Base-by-base conservation (phyloP, 2,329 filamentous ascomycete genomes). In the Zymoseptoria tritici region DNA sequence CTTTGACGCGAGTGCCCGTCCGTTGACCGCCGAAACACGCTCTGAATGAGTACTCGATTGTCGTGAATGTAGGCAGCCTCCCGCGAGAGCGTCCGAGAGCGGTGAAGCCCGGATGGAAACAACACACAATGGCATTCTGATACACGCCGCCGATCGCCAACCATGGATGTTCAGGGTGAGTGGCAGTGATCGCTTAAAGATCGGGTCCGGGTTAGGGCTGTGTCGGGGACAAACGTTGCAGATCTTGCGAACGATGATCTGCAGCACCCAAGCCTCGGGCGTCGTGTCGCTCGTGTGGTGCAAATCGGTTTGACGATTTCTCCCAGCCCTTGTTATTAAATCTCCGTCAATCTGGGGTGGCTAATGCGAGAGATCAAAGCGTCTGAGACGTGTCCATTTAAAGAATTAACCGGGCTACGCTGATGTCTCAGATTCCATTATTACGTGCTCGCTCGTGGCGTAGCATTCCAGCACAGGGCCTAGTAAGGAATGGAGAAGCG, bases 181-280 rank as follows among this genome's bases (percentile, higher is more conserved):
- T 42, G 4, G 36, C 20, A 21, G 51, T n/a, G 51, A 49, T 53
- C 52, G 46, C 7, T 29, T 29, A 29, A 29, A 29, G 26, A 29
- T 24, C 36, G 54, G n/a, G 21, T 53, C 31, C 21, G 42, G 21
- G 57, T 58, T 58, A 60, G 60, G 61, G 60, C 56, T 63, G 58
- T 50, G 42, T 59, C 63, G 64, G 66, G 54, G 63, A 54, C 55
- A 62, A 56, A 62, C 59, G 61, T 54, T 52, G 24, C 52, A 59
- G 60, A 60, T 60, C 61, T 64, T 59, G 62, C 62, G 64, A 67
- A 68, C 64, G 56, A 55, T 63, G 68, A 70, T 68, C 67, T 67
- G 64, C 67, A 62, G 21, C 52, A 58, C 16, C 36, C 13, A 46
- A 46, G 16, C 4, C 4, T 46, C 13, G 36, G 36, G 13, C 36